Percentiles rank a stretch among this genome's conserved stretches.
Evolutionary conservation across 768 basidiomycete genomes (phyloP).

Genomic region (Xanthoconium stramineum): DNA sequence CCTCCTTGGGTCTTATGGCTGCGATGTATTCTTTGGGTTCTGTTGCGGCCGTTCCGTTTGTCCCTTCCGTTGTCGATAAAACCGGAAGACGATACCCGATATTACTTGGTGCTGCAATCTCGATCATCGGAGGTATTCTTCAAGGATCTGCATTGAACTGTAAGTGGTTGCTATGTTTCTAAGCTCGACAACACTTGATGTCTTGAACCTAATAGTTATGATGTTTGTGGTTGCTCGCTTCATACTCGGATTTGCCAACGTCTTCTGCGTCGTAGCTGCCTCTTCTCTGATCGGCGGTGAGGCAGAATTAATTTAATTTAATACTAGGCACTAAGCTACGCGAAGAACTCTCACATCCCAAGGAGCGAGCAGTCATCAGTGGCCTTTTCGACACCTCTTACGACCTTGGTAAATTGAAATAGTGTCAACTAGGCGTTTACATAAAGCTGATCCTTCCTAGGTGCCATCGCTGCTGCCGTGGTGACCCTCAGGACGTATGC

Average conservation of each 20-base stretch:
- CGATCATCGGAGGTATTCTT: conserved; percentile 9
- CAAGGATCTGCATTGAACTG: conserved; percentile 15
- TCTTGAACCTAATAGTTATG: neutral
- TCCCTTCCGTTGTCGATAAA: conserved; percentile 2
- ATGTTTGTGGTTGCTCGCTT: conserved; percentile 17
- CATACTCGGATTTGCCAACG: conserved; percentile 14
- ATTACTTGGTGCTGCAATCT: conserved; percentile 4
- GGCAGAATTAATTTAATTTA: neutral
- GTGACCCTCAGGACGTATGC: conserved; percentile 60
- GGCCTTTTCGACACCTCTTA: conserved; percentile 1
- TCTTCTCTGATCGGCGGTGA: conserved; percentile 23
- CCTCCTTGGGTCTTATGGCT: conserved; percentile 28
- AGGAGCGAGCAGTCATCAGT: conserved; percentile 9
- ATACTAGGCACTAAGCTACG: neutral
- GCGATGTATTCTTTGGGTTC: conserved; percentile 59
- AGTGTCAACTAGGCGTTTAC: too few species aligned
- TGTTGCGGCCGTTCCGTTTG: conserved; percentile 47
- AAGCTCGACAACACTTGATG: too few species aligned
- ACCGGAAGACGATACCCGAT: conserved; percentile 11
- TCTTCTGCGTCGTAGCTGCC: conserved; percentile 16
- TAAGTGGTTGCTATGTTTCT: neutral
- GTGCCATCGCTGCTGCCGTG: conserved; percentile 39
- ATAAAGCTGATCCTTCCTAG: neutral
- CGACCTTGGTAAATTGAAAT: neutral
- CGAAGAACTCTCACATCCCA: conserved; percentile 17